These are phyloP conservation scores for Adansonia rubrostipa DNA, from an alignment of 441 rosid genomes.

Conservation along the genomic window DNA sequence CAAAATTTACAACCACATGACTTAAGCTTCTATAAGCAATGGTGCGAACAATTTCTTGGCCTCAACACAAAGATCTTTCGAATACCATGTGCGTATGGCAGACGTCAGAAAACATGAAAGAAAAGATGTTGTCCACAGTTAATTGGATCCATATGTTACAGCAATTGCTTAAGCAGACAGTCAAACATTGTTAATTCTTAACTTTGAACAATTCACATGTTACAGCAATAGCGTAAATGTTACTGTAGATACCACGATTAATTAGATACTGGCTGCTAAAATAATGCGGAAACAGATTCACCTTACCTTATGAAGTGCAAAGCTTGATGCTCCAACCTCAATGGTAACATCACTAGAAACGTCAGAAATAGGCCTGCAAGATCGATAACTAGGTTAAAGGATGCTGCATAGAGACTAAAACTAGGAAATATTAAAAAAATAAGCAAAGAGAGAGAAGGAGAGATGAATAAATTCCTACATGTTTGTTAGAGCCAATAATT, in stretches of 20 bases:
- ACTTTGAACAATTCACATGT: background rate
- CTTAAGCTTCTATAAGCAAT: slow-evolving; percentile 3
- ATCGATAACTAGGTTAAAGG: slow-evolving; percentile 32
- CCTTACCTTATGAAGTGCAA: slow-evolving; percentile 88
- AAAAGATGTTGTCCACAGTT: background rate
- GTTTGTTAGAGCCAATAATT: slow-evolving; percentile 46
- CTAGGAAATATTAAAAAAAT: slow-evolving; percentile 18
- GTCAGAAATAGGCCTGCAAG: slow-evolving; percentile 92
- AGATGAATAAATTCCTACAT: slow-evolving; percentile 41
- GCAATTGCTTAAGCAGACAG: background rate
- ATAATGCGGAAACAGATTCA: slow-evolving; percentile 14
- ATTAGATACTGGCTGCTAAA: background rate
- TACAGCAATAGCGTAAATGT: too few species aligned
- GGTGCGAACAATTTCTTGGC: background rate
- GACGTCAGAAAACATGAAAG: background rate
- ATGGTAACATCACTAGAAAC: slow-evolving; percentile 91
- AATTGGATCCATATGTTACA: background rate
- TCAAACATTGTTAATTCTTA: background rate
- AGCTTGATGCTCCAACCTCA: slow-evolving; percentile 83
- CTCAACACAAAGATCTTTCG: background rate
- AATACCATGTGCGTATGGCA: background rate
- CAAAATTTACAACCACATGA: slow-evolving; percentile 23
- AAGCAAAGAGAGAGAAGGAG: slow-evolving; percentile 28
- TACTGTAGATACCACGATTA: background rate
- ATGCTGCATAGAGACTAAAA: slow-evolving; percentile 23